phyloP scores from a whole-genome alignment of 2,329 filamentous ascomycete genomes.

The Leptodontidium sp. region DNA sequence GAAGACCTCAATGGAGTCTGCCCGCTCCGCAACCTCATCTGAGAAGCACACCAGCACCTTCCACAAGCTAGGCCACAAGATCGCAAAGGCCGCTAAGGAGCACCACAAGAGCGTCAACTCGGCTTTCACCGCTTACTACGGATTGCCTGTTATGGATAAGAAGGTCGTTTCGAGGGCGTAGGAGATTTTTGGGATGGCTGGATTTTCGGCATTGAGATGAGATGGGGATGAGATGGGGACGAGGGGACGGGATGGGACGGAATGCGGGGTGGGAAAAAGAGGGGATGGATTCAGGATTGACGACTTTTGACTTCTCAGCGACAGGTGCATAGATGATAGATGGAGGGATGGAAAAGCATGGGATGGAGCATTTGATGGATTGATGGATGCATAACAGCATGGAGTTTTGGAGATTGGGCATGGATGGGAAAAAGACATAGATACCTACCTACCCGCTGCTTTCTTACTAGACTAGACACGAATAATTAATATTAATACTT shows the following conservation, averaged over 20 bases:
- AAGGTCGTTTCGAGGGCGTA: background rate
- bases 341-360: background rate
- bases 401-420: constrained; percentile 8
- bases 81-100: constrained; percentile 6
- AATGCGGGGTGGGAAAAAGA: background rate
- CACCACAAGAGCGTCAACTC: constrained; percentile 12
- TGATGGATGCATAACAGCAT: constrained; percentile 8
- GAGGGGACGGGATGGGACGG: background rate
- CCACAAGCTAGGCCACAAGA: constrained; percentile 10
- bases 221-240: background rate
- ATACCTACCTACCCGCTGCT: background rate
- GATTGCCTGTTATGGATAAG: background rate
- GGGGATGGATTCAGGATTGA: background rate
- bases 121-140: constrained; percentile 12
- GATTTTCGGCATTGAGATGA: background rate
- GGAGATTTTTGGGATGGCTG: background rate
- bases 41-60: background rate
- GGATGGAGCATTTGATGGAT: constrained; percentile 13
- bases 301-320: background rate
- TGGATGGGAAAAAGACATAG: background rate
- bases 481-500: background rate
- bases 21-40: background rate
- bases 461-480: background rate
- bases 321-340: background rate
- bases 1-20: background rate